phyloP scores from a whole-genome alignment of 331 rosid species.

The Saraca asoca region DNA sequence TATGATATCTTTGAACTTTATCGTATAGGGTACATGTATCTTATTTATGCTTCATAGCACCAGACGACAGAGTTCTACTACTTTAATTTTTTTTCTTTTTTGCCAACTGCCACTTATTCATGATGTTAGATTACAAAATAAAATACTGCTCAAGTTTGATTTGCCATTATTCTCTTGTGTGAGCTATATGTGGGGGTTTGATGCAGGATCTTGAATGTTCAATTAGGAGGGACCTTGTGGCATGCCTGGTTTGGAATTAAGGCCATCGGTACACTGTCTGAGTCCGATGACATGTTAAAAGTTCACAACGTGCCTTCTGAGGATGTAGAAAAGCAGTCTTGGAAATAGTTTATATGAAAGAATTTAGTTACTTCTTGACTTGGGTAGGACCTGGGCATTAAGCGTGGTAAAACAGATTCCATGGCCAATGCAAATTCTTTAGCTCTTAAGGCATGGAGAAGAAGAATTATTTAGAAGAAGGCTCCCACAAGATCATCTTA shows the following conservation, averaged over 20 bases:
- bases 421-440: slow-evolving; percentile 50
- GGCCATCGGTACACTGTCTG: slow-evolving; percentile 79
- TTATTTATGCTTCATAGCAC: neutral
- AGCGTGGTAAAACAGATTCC: slow-evolving; percentile 53
- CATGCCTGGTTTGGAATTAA: slow-evolving; percentile 95
- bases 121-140: slow-evolving; percentile 2
- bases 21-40: neutral
- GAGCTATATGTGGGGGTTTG: slow-evolving; percentile 23
- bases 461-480: slow-evolving; percentile 78
- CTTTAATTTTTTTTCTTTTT: neutral
- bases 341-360: slow-evolving; percentile 92
- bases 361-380: slow-evolving; percentile 82
- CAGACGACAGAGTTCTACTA: too few species aligned
- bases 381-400: slow-evolving; percentile 89
- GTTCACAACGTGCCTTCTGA: slow-evolving; percentile 73
- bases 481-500: slow-evolving; percentile 63
- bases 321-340: slow-evolving; percentile 48
- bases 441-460: slow-evolving; percentile 72
- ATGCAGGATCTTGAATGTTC: slow-evolving; percentile 76
- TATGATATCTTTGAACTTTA: neutral
- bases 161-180: neutral
- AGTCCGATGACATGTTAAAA: slow-evolving; percentile 69
- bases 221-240: slow-evolving; percentile 80
- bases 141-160: neutral
- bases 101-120: slow-evolving; percentile 9